Conservation (phyloP, 371 early-diverging fungal genomes). For the Mucor sp. region DNA sequence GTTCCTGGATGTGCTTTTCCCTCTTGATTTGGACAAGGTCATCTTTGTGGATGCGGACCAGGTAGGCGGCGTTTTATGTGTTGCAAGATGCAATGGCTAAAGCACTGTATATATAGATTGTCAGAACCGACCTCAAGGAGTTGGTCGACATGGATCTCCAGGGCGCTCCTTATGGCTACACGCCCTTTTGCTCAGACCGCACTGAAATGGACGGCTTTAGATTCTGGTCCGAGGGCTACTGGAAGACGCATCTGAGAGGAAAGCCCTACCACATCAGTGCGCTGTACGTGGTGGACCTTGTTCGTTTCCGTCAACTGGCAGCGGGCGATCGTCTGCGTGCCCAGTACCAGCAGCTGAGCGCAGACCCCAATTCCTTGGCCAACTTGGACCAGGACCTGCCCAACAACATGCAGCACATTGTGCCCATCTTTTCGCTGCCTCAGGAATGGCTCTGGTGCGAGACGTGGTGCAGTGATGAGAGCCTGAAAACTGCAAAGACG, state of each 20-base stretch:
- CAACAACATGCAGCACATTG: slow-evolving; percentile 90
- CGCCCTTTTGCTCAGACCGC: slow-evolving; percentile 92
- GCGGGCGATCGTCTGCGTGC: slow-evolving; percentile 93
- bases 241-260: slow-evolving; percentile 84
- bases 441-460: slow-evolving; percentile 98
- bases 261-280: slow-evolving; percentile 97
- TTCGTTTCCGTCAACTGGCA: slow-evolving; percentile 87
- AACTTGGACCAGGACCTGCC: slow-evolving; percentile 97
- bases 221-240: slow-evolving; percentile 97
- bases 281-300: slow-evolving; percentile 91
- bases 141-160: slow-evolving; percentile 88
- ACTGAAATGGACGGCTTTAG: slow-evolving; percentile 95
- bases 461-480: slow-evolving; percentile 95
- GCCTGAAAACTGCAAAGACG: slow-evolving; percentile 84
- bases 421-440: slow-evolving; percentile 91
- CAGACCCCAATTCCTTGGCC: slow-evolving; percentile 88
- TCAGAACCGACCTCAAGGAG: slow-evolving; percentile 91
- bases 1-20: slow-evolving; percentile 96
- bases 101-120: slow-evolving; percentile 60
- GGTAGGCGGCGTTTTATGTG: no score
- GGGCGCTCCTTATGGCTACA: slow-evolving; percentile 94
- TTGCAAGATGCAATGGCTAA: no score
- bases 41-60: slow-evolving; percentile 99
- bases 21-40: slow-evolving; percentile 89
- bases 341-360: slow-evolving; percentile 89